Percentiles rank a stretch among this genome's conserved stretches.
Evolutionary conservation across 352 stramenopile species (phyloP).

Genomic region (Phytophthora ohioensis): DNA sequence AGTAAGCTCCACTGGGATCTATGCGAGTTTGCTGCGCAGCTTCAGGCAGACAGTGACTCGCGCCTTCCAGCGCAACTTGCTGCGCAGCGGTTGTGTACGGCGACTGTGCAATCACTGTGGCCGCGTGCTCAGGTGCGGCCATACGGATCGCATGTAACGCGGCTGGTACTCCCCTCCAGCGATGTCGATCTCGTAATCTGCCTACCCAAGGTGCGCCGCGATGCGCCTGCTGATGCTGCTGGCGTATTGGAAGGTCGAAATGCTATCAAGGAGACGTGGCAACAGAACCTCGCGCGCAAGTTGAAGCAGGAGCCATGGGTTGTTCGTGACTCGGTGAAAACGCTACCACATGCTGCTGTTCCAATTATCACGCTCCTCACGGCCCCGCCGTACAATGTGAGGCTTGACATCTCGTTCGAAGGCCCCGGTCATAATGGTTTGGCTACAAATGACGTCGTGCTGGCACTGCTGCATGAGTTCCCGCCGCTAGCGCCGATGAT

Average conservation of each 20-base stretch:
- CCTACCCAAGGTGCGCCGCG: conserved; percentile 96
- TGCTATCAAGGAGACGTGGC: conserved; percentile 98
- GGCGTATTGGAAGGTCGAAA: conserved; percentile 97
- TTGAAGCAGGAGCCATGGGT: conserved; percentile 95
- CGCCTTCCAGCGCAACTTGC: conserved; percentile 79
- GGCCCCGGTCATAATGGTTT: conserved; percentile 96
- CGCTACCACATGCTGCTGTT: conserved; percentile 96
- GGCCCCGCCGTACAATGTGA: conserved; percentile 77
- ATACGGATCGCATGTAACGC: conserved; percentile 97
- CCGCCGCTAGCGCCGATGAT: conserved; percentile 95
- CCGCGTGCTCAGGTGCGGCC: conserved; percentile 96
- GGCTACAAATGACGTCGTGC: conserved; percentile 94
- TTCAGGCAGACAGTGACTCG: conserved; percentile 79
- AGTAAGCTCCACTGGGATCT: conserved; percentile 91
- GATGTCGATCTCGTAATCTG: conserved; percentile 98
- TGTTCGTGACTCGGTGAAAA: conserved; percentile 95
- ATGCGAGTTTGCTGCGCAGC: conserved; percentile 84
- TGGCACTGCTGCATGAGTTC: conserved; percentile 93
- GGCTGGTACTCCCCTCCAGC: conserved; percentile 95
- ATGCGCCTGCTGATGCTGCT: conserved; percentile 94
- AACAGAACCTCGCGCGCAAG: conserved; percentile 97
- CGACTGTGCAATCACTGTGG: conserved; percentile 92
- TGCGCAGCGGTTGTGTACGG: conserved; percentile 79
- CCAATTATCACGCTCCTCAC: conserved; percentile 97
- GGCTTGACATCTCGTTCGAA: conserved; percentile 98